These are phyloP conservation scores for Myochromella boudieri DNA, from an alignment of 768 basidiomycete genomes.

Conservation along the genomic window DNA sequence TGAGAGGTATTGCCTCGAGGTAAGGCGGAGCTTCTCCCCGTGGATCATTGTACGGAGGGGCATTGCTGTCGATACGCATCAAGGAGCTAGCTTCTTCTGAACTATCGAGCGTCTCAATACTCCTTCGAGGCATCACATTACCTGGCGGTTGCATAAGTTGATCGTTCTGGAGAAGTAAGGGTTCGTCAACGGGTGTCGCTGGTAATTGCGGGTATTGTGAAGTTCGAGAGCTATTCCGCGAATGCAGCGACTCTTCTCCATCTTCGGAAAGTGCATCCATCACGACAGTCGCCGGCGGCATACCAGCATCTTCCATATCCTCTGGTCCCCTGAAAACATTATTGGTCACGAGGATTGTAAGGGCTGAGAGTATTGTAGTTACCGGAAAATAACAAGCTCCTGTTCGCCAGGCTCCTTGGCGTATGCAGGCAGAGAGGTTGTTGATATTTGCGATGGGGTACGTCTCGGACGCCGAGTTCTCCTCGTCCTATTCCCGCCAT, in stretches of 20 bases:
- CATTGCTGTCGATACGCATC: conserved; percentile 23
- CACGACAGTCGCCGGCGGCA: conserved; percentile 37
- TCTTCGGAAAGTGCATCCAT: conserved; percentile 39
- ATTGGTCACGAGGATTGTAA: neutral
- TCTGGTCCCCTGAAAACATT: conserved; percentile 40
- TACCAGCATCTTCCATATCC: conserved; percentile 54
- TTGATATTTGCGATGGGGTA: conserved; percentile 81
- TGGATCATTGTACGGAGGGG: conserved; percentile 15
- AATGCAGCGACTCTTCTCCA: conserved; percentile 29
- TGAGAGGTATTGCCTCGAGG: conserved; percentile 47
- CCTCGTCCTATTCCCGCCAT: conserved; percentile 28
- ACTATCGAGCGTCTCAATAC: conserved; percentile 28
- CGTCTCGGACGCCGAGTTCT: conserved; percentile 45
- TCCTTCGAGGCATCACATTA: conserved; percentile 23
- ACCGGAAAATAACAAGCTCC: conserved; percentile 71
- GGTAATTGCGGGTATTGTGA: conserved; percentile 39
- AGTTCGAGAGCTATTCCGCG: conserved; percentile 26
- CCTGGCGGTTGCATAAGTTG: conserved; percentile 16
- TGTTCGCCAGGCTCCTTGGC: conserved; percentile 84
- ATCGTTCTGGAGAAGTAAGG: conserved; percentile 34
- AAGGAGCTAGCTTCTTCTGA: conserved; percentile 31
- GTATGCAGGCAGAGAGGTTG: conserved; percentile 73
- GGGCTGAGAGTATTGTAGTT: conserved; percentile 8
- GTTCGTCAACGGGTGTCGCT: conserved; percentile 37
- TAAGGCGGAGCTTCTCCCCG: conserved; percentile 71